phyloP scores from a whole-genome alignment of 1,139 yeast species.

The Suhomyces panamericanus region DNA sequence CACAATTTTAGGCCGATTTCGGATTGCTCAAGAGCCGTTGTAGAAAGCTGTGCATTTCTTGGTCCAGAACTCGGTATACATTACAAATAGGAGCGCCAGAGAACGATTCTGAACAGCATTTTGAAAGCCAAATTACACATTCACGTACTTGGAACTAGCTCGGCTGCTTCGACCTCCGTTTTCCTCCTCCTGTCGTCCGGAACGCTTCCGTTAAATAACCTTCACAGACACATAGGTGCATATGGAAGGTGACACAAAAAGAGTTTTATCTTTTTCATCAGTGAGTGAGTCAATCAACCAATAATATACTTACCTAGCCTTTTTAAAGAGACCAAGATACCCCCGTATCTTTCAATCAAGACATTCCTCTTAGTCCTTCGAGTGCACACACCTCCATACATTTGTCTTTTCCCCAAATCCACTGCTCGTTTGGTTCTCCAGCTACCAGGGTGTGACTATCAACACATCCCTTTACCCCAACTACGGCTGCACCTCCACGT shows the following conservation, averaged over 20 bases:
- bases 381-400: too few relatives aligned
- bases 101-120: too few relatives aligned
- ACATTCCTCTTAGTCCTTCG: too few relatives aligned
- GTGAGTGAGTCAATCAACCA: slow-evolving; percentile 14
- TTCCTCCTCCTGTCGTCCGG: background rate
- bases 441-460: too few relatives aligned
- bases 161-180: background rate
- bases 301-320: background rate
- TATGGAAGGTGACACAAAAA: slow-evolving; percentile 8
- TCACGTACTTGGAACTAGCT: background rate
- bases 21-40: background rate
- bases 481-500: background rate
- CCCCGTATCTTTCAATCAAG: background rate
- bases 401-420: background rate
- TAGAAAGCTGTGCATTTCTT: background rate
- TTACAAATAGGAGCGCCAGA: too few relatives aligned
- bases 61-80: background rate
- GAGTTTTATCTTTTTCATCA: slow-evolving; percentile 27
- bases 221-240: background rate
- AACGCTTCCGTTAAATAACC: background rate
- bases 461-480: background rate
- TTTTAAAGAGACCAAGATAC: background rate
- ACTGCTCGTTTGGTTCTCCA: background rate
- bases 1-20: background rate
- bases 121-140: background rate